A percentile compares a stretch with the other conserved stretches of the same genome.
These are phyloP conservation scores for Colletotrichum gloeosporioides DNA, from an alignment of 2,329 filamentous ascomycete species.

Conservation along the genomic window DNA sequence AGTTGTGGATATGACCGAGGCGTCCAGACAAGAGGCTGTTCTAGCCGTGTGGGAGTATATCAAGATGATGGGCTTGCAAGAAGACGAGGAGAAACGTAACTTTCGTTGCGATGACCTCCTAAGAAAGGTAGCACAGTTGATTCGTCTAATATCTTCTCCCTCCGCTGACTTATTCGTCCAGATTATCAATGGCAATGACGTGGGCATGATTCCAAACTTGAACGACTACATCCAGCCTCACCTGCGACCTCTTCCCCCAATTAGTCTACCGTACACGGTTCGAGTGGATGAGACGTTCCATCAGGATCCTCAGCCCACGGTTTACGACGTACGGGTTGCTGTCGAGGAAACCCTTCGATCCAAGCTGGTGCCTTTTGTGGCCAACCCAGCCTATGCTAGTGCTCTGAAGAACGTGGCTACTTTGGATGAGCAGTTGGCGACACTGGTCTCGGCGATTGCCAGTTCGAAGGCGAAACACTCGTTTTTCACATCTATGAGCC, in stretches of 20 bases:
- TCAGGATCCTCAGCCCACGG: constrained; percentile 74
- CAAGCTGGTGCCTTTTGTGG: constrained; percentile 68
- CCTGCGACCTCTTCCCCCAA: constrained; percentile 78
- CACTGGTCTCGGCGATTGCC: constrained; percentile 81
- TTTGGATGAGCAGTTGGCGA: constrained; percentile 85
- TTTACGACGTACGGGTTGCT: constrained; percentile 88
- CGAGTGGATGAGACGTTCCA: constrained; percentile 88
- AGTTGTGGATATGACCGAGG: constrained; percentile 84
- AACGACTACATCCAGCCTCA: constrained; percentile 81
- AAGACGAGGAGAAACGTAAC: constrained; percentile 92
- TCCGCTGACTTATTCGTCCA: constrained; percentile 35
- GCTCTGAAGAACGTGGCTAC: constrained; percentile 77
- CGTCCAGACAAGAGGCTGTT: constrained; percentile 84
- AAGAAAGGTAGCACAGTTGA: constrained; percentile 67
- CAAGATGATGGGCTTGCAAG: constrained; percentile 81
- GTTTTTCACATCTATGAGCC: constrained; percentile 80
- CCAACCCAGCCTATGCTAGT: constrained; percentile 72
- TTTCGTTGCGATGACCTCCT: constrained; percentile 89
- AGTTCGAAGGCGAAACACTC: constrained; percentile 89
- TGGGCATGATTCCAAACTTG: constrained; percentile 85
- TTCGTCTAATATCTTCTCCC: not conserved
- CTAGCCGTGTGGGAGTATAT: constrained; percentile 97
- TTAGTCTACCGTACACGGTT: constrained; percentile 90
- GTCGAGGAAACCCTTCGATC: constrained; percentile 82
- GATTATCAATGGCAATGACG: constrained; percentile 76